These are phyloP conservation scores for Gonium pectorale DNA, from an alignment of 139 green algal genomes.

Conservation along the genomic window DNA sequence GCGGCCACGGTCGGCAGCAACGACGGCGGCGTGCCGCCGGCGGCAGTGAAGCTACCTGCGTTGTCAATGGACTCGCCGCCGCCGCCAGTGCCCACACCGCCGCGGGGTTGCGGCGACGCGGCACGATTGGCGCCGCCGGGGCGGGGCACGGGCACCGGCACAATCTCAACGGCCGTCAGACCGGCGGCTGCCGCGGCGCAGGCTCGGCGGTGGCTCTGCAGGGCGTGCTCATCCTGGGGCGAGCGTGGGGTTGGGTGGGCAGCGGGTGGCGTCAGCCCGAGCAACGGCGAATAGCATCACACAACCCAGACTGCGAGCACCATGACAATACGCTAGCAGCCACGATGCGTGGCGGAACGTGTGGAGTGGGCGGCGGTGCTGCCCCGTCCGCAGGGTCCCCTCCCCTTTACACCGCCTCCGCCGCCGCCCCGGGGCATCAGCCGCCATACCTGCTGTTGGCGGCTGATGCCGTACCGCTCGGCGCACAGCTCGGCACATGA, in stretches of 20 bases:
- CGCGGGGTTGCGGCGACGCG: background rate
- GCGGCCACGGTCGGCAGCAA: slow-evolving; percentile 10
- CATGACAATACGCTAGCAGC: too few species aligned
- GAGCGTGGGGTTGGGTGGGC: background rate
- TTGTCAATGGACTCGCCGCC: slow-evolving; percentile 16
- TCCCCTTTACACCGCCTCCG: too few species aligned
- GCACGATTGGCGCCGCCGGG: background rate
- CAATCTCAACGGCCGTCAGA: slow-evolving; percentile 71
- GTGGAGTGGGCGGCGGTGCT: too few species aligned
- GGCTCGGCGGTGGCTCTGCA: slow-evolving; percentile 71
- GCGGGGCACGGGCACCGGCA: slow-evolving; percentile 62
- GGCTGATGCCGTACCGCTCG: slow-evolving; percentile 68
- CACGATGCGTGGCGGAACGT: too few species aligned
- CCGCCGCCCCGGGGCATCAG: too few species aligned
- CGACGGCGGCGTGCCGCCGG: slow-evolving; percentile 17
- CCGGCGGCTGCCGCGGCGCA: slow-evolving; percentile 55
- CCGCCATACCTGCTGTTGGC: slow-evolving; percentile 64
- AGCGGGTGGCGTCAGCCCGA: too few species aligned
- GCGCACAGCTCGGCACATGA: slow-evolving; percentile 83
- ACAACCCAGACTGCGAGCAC: too few species aligned
- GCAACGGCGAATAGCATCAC: too few species aligned
- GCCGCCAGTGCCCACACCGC: background rate
- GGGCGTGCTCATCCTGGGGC: slow-evolving; percentile 78
- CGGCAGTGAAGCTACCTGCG: background rate
- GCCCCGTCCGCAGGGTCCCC: too few species aligned